Percentiles rank a stretch among this genome's conserved stretches.
These are phyloP conservation scores for Orobanche coerulescens DNA, from an alignment of 257 asterid species.

Conservation along the genomic window DNA sequence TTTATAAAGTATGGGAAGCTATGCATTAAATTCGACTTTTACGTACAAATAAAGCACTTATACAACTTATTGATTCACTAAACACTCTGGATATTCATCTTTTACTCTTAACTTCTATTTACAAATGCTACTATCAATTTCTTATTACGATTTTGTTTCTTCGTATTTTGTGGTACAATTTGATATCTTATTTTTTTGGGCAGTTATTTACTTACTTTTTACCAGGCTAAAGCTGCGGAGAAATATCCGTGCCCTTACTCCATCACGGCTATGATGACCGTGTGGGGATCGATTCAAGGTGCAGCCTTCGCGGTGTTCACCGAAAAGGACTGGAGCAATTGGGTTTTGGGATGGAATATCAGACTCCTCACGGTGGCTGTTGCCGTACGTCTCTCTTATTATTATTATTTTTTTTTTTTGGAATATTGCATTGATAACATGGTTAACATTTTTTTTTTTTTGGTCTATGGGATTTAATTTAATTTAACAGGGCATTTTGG, in stretches of 20 bases:
- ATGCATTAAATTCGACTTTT: too few relatives aligned
- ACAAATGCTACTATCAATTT: too few relatives aligned
- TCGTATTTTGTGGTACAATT: too few relatives aligned
- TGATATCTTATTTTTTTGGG: neutral
- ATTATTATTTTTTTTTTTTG: too few relatives aligned
- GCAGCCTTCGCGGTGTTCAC: conserved; percentile 29
- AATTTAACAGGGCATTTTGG: conserved; percentile 40
- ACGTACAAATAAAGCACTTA: neutral
- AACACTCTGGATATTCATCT: too few relatives aligned
- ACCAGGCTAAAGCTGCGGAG: conserved; percentile 40
- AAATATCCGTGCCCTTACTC: conserved; percentile 52
- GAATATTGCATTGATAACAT: too few relatives aligned
- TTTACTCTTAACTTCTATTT: too few relatives aligned
- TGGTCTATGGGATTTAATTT: too few relatives aligned
- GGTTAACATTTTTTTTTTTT: neutral
- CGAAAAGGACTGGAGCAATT: conserved; percentile 46
- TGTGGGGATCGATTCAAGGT: conserved; percentile 39
- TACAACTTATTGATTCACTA: neutral
- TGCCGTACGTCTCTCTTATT: conserved; percentile 24
- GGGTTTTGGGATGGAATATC: conserved; percentile 52
- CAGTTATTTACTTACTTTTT: neutral
- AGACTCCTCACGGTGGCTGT: conserved; percentile 34
- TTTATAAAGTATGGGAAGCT: too few relatives aligned
- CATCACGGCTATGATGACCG: conserved; percentile 42
- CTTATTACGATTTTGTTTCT: too few relatives aligned